Evolutionary conservation across 257 asterid species (phyloP).

Genomic region (Salvia hispanica): DNA sequence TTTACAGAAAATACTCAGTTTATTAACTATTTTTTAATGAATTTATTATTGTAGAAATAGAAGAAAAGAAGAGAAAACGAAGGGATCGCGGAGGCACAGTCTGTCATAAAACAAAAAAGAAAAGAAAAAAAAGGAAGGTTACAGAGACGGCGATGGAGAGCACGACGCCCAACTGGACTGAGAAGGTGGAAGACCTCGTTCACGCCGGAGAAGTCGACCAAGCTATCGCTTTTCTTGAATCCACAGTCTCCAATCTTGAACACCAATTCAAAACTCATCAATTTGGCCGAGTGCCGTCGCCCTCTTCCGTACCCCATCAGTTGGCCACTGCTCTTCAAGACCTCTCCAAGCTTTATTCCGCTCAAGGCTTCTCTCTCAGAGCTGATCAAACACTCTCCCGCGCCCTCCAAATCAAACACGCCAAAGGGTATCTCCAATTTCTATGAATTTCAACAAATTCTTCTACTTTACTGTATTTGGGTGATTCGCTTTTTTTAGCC

Average conservation of each 20-base stretch:
- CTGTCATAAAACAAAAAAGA: not conserved
- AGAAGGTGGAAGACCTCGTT: constrained; percentile 69
- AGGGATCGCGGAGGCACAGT: not conserved
- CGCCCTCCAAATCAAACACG: constrained; percentile 55
- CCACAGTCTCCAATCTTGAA: constrained; percentile 54
- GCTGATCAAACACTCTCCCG: constrained; percentile 64
- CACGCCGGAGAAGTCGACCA: constrained; percentile 54
- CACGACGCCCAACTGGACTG: constrained; percentile 64
- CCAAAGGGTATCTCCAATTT: constrained; percentile 43
- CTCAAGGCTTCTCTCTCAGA: constrained; percentile 59
- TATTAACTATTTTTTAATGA: too few relatives aligned
- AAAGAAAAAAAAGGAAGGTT: not conserved
- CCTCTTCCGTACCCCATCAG: constrained; percentile 36
- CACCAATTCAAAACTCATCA: constrained; percentile 28
- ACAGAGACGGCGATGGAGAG: constrained; percentile 38
- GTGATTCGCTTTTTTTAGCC: not conserved
- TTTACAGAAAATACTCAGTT: too few relatives aligned
- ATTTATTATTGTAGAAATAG: too few relatives aligned
- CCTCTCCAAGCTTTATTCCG: constrained; percentile 65
- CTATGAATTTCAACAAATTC: not conserved
- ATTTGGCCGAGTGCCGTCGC: constrained; percentile 13
- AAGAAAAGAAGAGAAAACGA: not conserved
- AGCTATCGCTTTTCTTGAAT: constrained; percentile 63
- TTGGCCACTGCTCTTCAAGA: constrained; percentile 62
- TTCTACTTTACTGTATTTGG: constrained; percentile 16